Evolutionary conservation across 164 flowering plant species (phyloP).

Genomic region (Magnolia sinica): DNA sequence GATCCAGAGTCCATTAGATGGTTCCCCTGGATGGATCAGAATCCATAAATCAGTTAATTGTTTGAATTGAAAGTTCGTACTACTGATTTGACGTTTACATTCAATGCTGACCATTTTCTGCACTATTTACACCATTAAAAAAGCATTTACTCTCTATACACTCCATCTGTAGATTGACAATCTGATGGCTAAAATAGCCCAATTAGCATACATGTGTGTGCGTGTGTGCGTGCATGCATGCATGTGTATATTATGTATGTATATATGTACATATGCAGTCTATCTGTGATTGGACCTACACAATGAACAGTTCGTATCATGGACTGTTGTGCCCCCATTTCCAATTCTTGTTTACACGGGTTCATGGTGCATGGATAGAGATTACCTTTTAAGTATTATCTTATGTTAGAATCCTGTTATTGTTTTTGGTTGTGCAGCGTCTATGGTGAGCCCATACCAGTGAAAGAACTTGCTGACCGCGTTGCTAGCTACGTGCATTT

Average conservation of each 20-base stretch:
- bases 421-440: conserved; percentile 39
- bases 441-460: conserved; percentile 88
- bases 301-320: too few relatives aligned
- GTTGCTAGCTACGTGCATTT: conserved; percentile 97
- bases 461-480: conserved; percentile 92
- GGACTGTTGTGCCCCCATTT: neutral
- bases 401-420: neutral
- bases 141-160: too few relatives aligned
- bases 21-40: neutral
- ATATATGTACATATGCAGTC: too few relatives aligned
- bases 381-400: neutral
- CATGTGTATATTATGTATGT: too few relatives aligned
- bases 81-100: neutral
- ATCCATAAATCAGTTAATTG: neutral
- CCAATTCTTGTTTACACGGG: neutral
- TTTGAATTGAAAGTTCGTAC: neutral
- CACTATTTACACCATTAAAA: neutral
- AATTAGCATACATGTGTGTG: too few relatives aligned
- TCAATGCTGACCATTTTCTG: neutral
- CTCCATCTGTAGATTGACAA: too few relatives aligned
- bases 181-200: too few relatives aligned
- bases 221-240: too few relatives aligned
- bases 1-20: neutral
- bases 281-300: too few relatives aligned
- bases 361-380: neutral